A percentile compares a stretch with the other conserved stretches of the same genome.
phyloP scores from a whole-genome alignment of 345 rosid genomes.

The Litchi chinensis region DNA sequence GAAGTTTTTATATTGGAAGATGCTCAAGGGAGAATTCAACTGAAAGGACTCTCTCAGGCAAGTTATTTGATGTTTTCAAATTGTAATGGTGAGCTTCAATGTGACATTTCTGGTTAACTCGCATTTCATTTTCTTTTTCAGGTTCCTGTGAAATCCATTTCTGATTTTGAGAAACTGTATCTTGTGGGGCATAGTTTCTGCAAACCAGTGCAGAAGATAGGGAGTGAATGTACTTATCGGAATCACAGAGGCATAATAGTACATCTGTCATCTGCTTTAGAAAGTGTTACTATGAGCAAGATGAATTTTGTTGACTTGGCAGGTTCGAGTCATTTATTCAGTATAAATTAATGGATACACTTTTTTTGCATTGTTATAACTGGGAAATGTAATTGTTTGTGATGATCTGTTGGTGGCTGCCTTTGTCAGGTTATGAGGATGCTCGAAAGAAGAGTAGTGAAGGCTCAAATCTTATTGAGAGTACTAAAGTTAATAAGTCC shows the following conservation, averaged over 20 bases:
- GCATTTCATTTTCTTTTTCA: constrained; percentile 26
- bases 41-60: constrained; percentile 83
- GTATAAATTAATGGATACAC: background rate
- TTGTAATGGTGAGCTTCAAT: background rate
- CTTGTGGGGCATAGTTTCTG: constrained; percentile 26
- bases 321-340: constrained; percentile 40
- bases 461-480: constrained; percentile 44
- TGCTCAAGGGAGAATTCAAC: constrained; percentile 60
- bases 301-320: constrained; percentile 76
- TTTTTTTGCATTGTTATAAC: constrained; percentile 1
- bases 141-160: constrained; percentile 55
- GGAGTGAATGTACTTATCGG: constrained; percentile 34
- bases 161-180: constrained; percentile 56
- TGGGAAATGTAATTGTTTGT: background rate
- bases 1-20: constrained; percentile 46
- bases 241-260: constrained; percentile 67
- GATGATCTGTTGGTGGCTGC: background rate
- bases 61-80: constrained; percentile 20
- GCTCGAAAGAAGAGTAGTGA: constrained; percentile 46
- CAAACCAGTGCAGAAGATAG: constrained; percentile 35
- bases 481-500: constrained; percentile 55
- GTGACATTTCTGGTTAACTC: background rate
- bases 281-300: constrained; percentile 42
- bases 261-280: constrained; percentile 32
- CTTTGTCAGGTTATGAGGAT: constrained; percentile 67